Percentiles rank a stretch among this genome's conserved stretches.
phyloP scores from a whole-genome alignment of 805 yeast species.

The Wickerhamomyces mucosus region DNA sequence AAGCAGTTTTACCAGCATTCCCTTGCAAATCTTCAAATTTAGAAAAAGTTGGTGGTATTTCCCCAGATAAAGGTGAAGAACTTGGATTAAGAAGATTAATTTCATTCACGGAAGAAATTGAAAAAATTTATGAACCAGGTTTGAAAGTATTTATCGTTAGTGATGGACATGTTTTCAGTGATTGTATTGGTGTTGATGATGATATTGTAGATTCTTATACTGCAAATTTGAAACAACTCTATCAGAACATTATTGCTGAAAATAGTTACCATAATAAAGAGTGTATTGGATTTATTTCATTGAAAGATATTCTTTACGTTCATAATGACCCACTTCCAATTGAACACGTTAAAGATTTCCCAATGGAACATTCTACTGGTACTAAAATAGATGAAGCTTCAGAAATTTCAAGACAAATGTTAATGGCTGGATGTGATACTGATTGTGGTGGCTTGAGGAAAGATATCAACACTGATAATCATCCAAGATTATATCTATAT shows the following conservation, averaged over 20 bases:
- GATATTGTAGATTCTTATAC: conserved; percentile 41
- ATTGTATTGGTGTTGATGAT: conserved; percentile 55
- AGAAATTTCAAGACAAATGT: conserved; percentile 29
- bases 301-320: conserved; percentile 30
- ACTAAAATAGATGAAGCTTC: conserved; percentile 27
- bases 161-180: conserved; percentile 59
- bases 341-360: conserved; percentile 21
- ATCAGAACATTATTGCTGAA: conserved; percentile 22
- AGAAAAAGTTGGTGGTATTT: conserved; percentile 37
- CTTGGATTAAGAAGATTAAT: conserved; percentile 30
- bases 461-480: conserved; percentile 48
- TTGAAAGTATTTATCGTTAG: conserved; percentile 46
- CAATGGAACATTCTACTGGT: conserved; percentile 28
- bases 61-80: conserved; percentile 49
- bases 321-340: conserved; percentile 20
- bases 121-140: conserved; percentile 43
- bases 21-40: conserved; percentile 56
- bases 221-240: conserved; percentile 32
- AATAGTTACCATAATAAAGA: conserved; percentile 21
- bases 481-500: conserved; percentile 42
- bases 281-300: conserved; percentile 30
- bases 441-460: conserved; percentile 55
- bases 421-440: conserved; percentile 37
- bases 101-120: conserved; percentile 21
- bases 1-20: conserved; percentile 54